Evolutionary conservation across 2,329 filamentous ascomycete species (phyloP).

Genomic region (Stemphylium beticola): DNA sequence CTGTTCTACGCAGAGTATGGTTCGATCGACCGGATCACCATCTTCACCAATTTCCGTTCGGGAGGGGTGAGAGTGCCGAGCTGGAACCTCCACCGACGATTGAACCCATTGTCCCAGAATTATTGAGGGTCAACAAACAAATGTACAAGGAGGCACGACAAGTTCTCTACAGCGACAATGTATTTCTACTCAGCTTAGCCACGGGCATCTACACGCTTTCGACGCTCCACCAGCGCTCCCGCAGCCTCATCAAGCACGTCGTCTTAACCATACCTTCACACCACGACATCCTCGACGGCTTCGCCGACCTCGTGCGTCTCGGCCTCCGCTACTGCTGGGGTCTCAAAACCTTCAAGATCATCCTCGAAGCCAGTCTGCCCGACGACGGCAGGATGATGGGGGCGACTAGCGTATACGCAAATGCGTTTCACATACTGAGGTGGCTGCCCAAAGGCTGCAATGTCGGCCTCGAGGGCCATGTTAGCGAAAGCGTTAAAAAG

Average conservation of each 20-base stretch:
- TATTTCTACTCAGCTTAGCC: constrained; percentile 46
- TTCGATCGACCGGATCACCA: background rate
- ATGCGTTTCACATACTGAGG: constrained; percentile 55
- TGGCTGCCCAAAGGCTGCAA: constrained; percentile 54
- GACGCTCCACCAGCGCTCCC: constrained; percentile 51
- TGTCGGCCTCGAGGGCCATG: constrained; percentile 50
- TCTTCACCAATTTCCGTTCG: background rate
- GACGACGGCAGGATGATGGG: constrained; percentile 36
- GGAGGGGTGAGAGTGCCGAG: background rate
- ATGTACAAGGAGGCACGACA: constrained; percentile 46
- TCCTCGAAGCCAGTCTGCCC: constrained; percentile 43
- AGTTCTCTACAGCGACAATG: constrained; percentile 42
- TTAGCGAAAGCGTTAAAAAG: constrained; percentile 47
- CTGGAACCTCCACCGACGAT: constrained; percentile 2
- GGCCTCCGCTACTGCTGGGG: constrained; percentile 55
- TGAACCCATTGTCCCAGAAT: constrained; percentile 48
- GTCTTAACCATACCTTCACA: constrained; percentile 54
- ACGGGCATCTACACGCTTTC: constrained; percentile 48
- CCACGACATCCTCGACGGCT: constrained; percentile 55
- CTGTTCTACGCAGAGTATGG: background rate
- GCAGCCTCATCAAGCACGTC: constrained; percentile 53
- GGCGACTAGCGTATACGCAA: constrained; percentile 54
- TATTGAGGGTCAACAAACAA: constrained; percentile 50
- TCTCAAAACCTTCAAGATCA: constrained; percentile 51
- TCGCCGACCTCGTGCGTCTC: constrained; percentile 54